Percentiles rank a stretch among this genome's conserved stretches.
Evolutionary conservation across 2,329 filamentous ascomycete species (phyloP).

Genomic region (Cercospora berteroae): DNA sequence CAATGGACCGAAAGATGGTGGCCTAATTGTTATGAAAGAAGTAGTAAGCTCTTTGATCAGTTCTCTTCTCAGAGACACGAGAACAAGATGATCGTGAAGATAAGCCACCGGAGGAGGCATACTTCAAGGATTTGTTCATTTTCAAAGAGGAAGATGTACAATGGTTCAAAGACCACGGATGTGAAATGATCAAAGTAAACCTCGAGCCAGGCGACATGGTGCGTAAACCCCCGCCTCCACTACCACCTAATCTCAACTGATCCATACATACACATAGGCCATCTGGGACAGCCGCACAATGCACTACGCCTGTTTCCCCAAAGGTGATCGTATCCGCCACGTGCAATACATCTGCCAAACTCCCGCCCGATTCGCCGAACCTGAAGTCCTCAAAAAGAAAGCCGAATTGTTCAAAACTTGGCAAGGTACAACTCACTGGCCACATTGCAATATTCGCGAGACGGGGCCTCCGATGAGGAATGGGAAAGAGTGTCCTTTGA

Average conservation of each 20-base stretch:
- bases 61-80: conserved; percentile 46
- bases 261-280: not conserved
- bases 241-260: not conserved
- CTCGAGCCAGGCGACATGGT: conserved; percentile 28
- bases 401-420: conserved; percentile 38
- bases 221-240: not conserved
- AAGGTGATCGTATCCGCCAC: conserved; percentile 32
- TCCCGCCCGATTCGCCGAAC: conserved; percentile 40
- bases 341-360: conserved; percentile 38
- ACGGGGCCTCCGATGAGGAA: conserved; percentile 40
- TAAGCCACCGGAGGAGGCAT: conserved; percentile 36
- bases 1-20: conserved; percentile 49
- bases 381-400: conserved; percentile 39
- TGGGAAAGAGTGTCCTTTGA: conserved; percentile 39
- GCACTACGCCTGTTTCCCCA: conserved; percentile 43
- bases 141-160: conserved; percentile 41
- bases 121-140: conserved; percentile 44
- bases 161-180: conserved; percentile 28
- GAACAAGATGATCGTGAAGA: conserved; percentile 34
- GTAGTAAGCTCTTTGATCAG: conserved; percentile 43
- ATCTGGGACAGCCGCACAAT: conserved; percentile 42
- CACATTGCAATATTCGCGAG: conserved; percentile 43
- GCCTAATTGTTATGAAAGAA: conserved; percentile 48
- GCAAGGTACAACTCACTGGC: conserved; percentile 43
- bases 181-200: conserved; percentile 24